Evolutionary conservation across 768 basidiomycete species (phyloP).

Genomic region (Lentinula sp.): DNA sequence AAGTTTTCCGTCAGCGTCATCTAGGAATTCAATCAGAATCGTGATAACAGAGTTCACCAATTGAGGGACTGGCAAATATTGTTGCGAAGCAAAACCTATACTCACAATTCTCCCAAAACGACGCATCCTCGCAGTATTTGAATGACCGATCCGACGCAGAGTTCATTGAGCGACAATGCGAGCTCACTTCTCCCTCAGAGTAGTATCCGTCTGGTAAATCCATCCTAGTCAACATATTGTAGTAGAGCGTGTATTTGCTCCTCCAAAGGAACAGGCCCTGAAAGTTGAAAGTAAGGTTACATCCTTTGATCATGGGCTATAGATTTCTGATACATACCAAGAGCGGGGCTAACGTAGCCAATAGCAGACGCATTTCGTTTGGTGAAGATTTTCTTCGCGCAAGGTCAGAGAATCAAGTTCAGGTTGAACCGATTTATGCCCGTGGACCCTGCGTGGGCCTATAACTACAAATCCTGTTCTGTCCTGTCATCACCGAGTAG

Average conservation of each 20-base stretch:
- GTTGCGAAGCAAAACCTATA: background rate
- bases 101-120: constrained; percentile 46
- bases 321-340: constrained; percentile 12
- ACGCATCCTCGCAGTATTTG: constrained; percentile 59
- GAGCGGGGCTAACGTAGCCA: background rate
- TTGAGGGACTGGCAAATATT: too few species aligned
- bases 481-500: too few species aligned
- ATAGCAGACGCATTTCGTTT: background rate
- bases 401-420: too few species aligned
- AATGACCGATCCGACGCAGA: constrained; percentile 26
- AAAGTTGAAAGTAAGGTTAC: constrained; percentile 6
- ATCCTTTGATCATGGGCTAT: constrained; percentile 12
- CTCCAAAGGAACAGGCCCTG: constrained; percentile 24
- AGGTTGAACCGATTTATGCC: too few species aligned
- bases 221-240: constrained; percentile 35
- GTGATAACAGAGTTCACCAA: too few species aligned
- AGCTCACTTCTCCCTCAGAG: constrained; percentile 38
- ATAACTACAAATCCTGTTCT: too few species aligned
- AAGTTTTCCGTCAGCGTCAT: constrained; percentile 29
- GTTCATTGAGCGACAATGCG: constrained; percentile 37
- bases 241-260: constrained; percentile 31
- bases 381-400: too few species aligned
- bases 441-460: too few species aligned
- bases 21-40: constrained; percentile 10
- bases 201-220: constrained; percentile 46